Base-by-base conservation (phyloP, 1,284 basidiomycete genomes). In the Fomitopsis palustris region DNA sequence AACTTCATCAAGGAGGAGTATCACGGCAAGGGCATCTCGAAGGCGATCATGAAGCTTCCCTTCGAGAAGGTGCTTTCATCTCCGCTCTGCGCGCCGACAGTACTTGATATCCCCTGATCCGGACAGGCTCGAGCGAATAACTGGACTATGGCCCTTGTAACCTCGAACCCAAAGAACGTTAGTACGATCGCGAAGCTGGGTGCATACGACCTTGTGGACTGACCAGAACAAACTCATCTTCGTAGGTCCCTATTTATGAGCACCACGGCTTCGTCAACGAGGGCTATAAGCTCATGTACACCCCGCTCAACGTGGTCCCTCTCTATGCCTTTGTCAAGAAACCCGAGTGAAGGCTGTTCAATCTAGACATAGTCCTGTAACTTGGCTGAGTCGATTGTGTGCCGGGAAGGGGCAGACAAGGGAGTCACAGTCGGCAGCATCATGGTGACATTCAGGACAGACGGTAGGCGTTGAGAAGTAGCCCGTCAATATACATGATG, bases 1-100 rank as follows among this genome's bases (percentile, higher is more conserved):
- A 61, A 61, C 27, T 61, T 65, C 47, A 62, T 64, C 17, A 39
- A 54, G 9, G 45, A 33, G 3, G 64, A 65, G 38, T 61, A 61
- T 45, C 64, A 65, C 31, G 56, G 59, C n/a, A 57, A 60, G 25
- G 64, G 64, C 9, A 39, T 65, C 10, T 51, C 59, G 7, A 59
- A 55, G 23, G 59, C 57, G 9, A 53, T 65, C 54, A 62, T 62
- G 39, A 19, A 58, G 17, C 54, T 62, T 3, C 59, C 52, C 7
- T 14, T 62, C 39, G 51, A 21, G 16, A 56, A 64, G 59, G 63
- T 62, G 29, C 21, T n/a, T 17, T 33, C 38, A n/a, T 37, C 35
- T 12, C 35, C 35, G 8, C 6, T 37, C 16, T 9, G 16, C 16
- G 12, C 19, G 41, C n/a, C 33, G 14, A 16, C 3, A 21, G 29